Evolutionary conservation across 129 eudicot species (phyloP).

Genomic region (Pseudognaphalium luteoalbum): DNA sequence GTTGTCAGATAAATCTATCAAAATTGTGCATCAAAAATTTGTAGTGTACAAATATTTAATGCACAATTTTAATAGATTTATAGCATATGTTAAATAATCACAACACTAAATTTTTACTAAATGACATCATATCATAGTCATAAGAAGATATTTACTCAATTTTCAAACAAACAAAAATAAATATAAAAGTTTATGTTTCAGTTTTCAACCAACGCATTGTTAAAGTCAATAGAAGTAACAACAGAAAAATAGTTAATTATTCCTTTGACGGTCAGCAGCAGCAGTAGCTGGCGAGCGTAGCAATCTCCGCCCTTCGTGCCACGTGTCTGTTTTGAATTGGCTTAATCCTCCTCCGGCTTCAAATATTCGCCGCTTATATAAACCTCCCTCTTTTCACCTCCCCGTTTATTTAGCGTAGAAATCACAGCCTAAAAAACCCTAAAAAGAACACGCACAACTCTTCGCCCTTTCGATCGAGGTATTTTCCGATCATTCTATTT

Average conservation of each 20-base stretch:
- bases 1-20: no score
- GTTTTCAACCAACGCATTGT: no score
- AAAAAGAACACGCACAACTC: background rate
- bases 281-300: slow-evolving; percentile 1
- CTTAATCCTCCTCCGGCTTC: background rate
- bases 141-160: no score
- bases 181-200: no score
- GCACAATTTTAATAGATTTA: no score
- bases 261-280: slow-evolving; percentile 11
- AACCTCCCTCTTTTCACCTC: slow-evolving; percentile 10
- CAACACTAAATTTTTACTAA: no score
- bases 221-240: background rate
- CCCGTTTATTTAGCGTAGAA: background rate
- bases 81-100: no score
- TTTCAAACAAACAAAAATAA: no score
- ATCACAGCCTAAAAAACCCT: background rate
- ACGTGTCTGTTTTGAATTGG: slow-evolving; percentile 41
- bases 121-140: no score
- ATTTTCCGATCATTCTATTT: background rate
- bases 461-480: slow-evolving; percentile 17
- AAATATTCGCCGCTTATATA: slow-evolving; percentile 11
- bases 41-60: no score
- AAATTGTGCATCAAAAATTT: no score
- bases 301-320: slow-evolving; percentile 35
- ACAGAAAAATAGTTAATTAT: background rate